Base-by-base conservation (phyloP, 2,329 filamentous ascomycete species). In the Thyridium curvatum region DNA sequence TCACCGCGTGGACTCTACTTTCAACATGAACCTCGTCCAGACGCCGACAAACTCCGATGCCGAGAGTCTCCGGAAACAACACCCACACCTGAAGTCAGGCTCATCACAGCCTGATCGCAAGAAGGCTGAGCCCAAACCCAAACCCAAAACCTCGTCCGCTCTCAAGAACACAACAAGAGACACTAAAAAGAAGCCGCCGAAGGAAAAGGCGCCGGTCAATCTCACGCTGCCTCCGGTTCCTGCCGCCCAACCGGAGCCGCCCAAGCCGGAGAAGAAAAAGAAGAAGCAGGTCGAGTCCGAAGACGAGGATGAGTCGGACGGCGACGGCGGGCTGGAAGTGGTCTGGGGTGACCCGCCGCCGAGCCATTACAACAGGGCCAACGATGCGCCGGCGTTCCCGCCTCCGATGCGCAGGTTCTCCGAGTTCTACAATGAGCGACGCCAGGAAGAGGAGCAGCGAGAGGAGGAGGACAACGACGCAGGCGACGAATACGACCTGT, bases 1-100 rank as follows among this genome's bases (percentile, higher is more conserved):
- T 39, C 88, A 96, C 64, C 80, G 79, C 37, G 69, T 96, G 39
- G 79, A 87, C 55, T 84, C 82, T n/a, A 81, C 82, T 30, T 84
- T 94, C 62, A 82, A 87, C 53, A 90, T 95, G 82, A 96, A 95
- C 59, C 65, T 95, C 39, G 79, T 77, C 38, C 78, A 74, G 40
- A 79, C 79, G 12, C 86, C 84, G 3, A 75, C 71, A 47, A 82
- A 83, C 51, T 66, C 71, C 39, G 77, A 86, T 48, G 62, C 72
- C 38, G 74, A 76, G 21, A 77, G 73, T 51, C 68, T 94, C 31
- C 72, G 77, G 35, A 72, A 78, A 36, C 72, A 82, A 52, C 81
- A 86, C 54, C 70, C 79, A 9, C 86, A 86, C 43, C 70, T 93
- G 30, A 68, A 70, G 17, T 26, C 21, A 6, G 21, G 21, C 21